These are phyloP conservation scores for Fusarium longipes DNA, from an alignment of 2,329 filamentous ascomycete species.

Conservation along the genomic window DNA sequence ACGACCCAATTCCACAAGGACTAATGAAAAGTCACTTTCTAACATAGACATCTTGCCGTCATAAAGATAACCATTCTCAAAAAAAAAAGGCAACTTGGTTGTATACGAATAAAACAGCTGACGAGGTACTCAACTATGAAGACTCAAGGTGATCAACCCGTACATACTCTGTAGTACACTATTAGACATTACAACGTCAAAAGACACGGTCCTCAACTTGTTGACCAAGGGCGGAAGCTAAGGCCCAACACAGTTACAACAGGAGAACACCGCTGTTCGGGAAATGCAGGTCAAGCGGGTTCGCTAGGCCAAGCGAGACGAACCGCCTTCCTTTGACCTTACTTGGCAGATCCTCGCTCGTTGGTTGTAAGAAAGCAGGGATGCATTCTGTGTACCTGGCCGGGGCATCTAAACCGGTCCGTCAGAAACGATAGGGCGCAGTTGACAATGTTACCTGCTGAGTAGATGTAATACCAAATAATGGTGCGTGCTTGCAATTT, in stretches of 20 bases:
- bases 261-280: constrained; percentile 27
- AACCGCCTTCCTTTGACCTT: constrained; percentile 22
- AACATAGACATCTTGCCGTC: background rate
- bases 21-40: background rate
- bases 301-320: constrained; percentile 29
- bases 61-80: background rate
- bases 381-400: constrained; percentile 29
- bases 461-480: no score
- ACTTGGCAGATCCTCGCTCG: constrained; percentile 23
- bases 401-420: constrained; percentile 14
- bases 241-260: constrained; percentile 25
- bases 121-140: background rate
- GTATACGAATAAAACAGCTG: background rate
- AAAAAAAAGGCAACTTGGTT: background rate
- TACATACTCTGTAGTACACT: no score
- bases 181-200: no score
- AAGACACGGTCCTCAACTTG: constrained; percentile 24
- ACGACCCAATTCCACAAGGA: background rate
- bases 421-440: constrained; percentile 28
- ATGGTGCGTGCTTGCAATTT: constrained; percentile 7
- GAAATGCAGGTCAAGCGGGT: constrained; percentile 40
- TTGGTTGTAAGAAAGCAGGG: constrained; percentile 24
- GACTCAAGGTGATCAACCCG: background rate
- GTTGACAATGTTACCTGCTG: constrained; percentile 24
- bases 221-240: constrained; percentile 38